phyloP scores from a whole-genome alignment of 148 eudicot genomes.

The Camellia granthamiana region DNA sequence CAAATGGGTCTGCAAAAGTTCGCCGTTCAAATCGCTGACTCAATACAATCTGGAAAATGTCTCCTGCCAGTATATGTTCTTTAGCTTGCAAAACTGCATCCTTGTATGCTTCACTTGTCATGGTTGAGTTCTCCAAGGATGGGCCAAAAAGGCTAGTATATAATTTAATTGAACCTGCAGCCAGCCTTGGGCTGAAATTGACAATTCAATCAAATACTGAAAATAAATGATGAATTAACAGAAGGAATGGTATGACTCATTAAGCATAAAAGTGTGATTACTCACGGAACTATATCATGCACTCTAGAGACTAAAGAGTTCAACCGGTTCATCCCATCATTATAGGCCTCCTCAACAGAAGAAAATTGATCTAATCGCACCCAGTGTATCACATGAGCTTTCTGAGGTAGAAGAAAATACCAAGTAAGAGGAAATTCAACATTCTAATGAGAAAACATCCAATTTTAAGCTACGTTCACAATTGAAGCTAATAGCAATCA shows the following conservation, averaged over 20 bases:
- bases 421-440: not conserved
- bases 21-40: slow-evolving; percentile 96
- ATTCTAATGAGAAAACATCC: not conserved
- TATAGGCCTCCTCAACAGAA: slow-evolving; percentile 73
- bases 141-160: slow-evolving; percentile 70
- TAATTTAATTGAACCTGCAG: slow-evolving; percentile 78
- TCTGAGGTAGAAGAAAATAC: slow-evolving; percentile 39
- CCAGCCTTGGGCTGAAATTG: slow-evolving; percentile 72
- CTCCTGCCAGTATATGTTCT: slow-evolving; percentile 97
- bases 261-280: not conserved
- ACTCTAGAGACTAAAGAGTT: slow-evolving; percentile 69
- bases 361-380: slow-evolving; percentile 73
- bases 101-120: slow-evolving; percentile 77
- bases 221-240: slow-evolving; percentile 7
- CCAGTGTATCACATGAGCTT: slow-evolving; percentile 87
- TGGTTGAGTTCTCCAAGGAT: slow-evolving; percentile 67
- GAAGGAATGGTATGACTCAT: not conserved
- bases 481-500: not conserved
- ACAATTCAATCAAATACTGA: slow-evolving; percentile 13
- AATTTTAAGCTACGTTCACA: not conserved
- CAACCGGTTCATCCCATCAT: slow-evolving; percentile 69
- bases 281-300: slow-evolving; percentile 81
- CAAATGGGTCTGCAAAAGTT: slow-evolving; percentile 99
- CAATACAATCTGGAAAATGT: slow-evolving; percentile 93
- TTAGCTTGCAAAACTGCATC: slow-evolving; percentile 85